Base-by-base conservation (phyloP, 2,329 filamentous ascomycete genomes). In the Parascedosporium putredinis region DNA sequence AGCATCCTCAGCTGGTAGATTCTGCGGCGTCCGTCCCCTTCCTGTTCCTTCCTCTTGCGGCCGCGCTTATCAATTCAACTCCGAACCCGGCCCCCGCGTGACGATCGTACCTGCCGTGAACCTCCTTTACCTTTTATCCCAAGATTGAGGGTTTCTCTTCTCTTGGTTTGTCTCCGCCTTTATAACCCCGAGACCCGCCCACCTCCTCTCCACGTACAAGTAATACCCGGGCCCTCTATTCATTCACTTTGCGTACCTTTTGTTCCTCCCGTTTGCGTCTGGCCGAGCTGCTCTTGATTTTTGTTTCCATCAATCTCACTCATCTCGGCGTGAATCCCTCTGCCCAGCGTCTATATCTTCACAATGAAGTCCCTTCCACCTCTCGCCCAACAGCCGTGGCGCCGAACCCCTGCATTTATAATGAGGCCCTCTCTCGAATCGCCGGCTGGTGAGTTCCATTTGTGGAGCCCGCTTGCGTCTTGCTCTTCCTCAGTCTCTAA, bases 351-450 rank as follows among this genome's bases (percentile, higher is more conserved):
- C 16, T 24, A 23, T 8, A 16, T 14, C 22, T 22, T 49, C 51
- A 59, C 36, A 50, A 73, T 73, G 70, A 69, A 67, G 44, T 72
- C 69, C 20, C 60, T 67, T 40, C 56, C 57, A 8, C 55, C 61
- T 22, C 65, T 68, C 22, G 59, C 63, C 16, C 68, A 64, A 54
- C 62, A 69, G 47, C 81, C 85, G 50, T 89, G 84, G 83, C 76
- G 80, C 53, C 70, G 82, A 61, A 90, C 86, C 16, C 86, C 86
- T 73, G 86, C 53, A 73, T 86, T 52, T 76, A 81, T 59, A 87
- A 81, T 2, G 71, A 74, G 47, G 70, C 78, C 10, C 72, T 90
- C 34, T 88, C 84, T 38, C 75, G 79, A 55, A 74, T 75, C 54
- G 83, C 84, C 56, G 86, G 85, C 64, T 90, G 85, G 83, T 86